These are phyloP conservation scores for Cordyceps militaris DNA, from an alignment of 2,329 filamentous ascomycete species.

Conservation along the genomic window DNA sequence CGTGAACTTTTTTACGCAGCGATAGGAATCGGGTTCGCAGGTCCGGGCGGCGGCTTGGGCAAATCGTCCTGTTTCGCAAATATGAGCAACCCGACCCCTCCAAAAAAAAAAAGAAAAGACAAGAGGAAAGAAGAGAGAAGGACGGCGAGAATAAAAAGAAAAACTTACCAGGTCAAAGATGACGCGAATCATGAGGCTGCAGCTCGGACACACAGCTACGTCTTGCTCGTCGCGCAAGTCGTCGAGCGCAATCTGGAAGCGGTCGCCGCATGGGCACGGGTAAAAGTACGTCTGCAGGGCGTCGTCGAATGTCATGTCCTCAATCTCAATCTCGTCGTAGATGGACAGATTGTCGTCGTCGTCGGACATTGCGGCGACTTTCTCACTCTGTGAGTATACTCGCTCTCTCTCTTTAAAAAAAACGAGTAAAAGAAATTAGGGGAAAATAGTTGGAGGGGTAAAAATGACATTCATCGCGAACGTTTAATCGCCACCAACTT, in stretches of 20 bases:
- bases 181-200: conserved; percentile 91
- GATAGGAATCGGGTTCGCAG: conserved; percentile 30
- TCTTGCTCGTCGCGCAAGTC: conserved; percentile 86
- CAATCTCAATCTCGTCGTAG: conserved; percentile 98
- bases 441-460: background rate
- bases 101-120: background rate
- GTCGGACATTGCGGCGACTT: conserved; percentile 47
- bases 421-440: background rate
- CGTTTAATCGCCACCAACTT: background rate
- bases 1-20: conserved; percentile 27
- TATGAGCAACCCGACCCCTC: background rate
- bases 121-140: background rate
- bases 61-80: conserved; percentile 35
- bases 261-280: conserved; percentile 93
- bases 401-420: background rate
- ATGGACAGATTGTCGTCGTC: conserved; percentile 59
- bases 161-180: conserved; percentile 75
- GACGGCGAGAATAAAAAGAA: background rate
- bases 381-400: background rate
- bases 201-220: conserved; percentile 95
- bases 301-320: conserved; percentile 91
- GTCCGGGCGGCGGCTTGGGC: conserved; percentile 31
- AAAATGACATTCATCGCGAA: background rate
- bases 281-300: conserved; percentile 85
- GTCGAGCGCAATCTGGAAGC: conserved; percentile 81